Base-by-base conservation (phyloP, 352 stramenopile genomes). In the Phytophthora crassamura region DNA sequence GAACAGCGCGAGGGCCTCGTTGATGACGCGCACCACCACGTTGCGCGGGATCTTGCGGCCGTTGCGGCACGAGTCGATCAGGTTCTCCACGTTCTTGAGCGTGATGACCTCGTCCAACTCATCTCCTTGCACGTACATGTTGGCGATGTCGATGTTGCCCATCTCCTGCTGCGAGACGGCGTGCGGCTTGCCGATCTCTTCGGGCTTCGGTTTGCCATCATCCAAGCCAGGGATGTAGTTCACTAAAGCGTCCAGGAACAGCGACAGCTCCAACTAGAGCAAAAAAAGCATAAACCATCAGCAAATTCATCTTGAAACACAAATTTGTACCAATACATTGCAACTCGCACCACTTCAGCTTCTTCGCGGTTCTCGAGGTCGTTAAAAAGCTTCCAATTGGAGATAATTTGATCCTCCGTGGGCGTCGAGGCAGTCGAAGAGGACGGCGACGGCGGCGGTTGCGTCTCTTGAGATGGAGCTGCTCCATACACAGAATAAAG, bases 341-440 rank as follows among this genome's bases (percentile, higher is more conserved):
- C 28, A 32, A 32, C 28, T 74, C 81, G 28, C 57, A 94, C 83
- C 72, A 90, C 86, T 74, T 91, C 81, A 20, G 83, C 79, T 59
- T 95, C 87, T 66, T 95, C 87, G 38, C 84, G 78, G 67, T 91
- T 94, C 61, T 95, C 87, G 11, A 95, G 71, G 61, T 95, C 85
- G 53, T 92, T 94, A 53, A 95, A 95, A 12, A 95, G 73, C 60
- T 95, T 91, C 85, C 85, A 94, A 73, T 92, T 91, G 36, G 80
- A 88, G 39, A 91, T 92, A 46, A 80, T 63, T 18, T 91, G 78
- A 25, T 93, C 86, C 22, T 82, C 72, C 5, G 74, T 78, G 12
- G 70, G 70, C 1, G 67, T 78, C 6, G 72, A 80, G 6, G 68
- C 65, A 35, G 64, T 75, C 39, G 68, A 80, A 20, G 20, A 59